These are phyloP conservation scores for Aphanomyces cochlioides DNA, from an alignment of 352 stramenopile species.

Conservation along the genomic window DNA sequence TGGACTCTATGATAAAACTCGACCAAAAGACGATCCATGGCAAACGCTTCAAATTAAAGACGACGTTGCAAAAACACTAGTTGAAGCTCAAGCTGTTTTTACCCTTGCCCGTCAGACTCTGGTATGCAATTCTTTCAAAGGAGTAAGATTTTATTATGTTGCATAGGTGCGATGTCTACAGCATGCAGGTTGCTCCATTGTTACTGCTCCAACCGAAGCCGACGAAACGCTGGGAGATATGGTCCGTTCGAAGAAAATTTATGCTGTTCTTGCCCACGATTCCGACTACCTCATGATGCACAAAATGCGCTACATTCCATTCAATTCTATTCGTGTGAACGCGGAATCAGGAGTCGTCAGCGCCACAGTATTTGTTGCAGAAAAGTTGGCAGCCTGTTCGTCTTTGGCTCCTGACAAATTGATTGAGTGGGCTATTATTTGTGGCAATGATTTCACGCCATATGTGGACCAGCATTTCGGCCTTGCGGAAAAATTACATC, in stretches of 20 bases:
- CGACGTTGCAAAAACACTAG: constrained; percentile 31
- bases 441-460: constrained; percentile 85
- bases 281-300: constrained; percentile 88
- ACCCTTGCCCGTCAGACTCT: constrained; percentile 72
- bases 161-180: constrained; percentile 21
- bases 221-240: constrained; percentile 71
- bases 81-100: constrained; percentile 50
- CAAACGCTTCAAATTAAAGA: constrained; percentile 5
- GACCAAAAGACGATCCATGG: neutral
- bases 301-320: constrained; percentile 77
- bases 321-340: constrained; percentile 33
- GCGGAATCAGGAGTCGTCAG: constrained; percentile 36
- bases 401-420: constrained; percentile 62
- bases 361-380: constrained; percentile 69
- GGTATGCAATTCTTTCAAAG: constrained; percentile 23
- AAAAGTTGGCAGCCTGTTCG: constrained; percentile 55
- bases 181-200: constrained; percentile 34
- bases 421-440: constrained; percentile 79
- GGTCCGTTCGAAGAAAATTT: constrained; percentile 49
- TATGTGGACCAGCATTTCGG: constrained; percentile 60
- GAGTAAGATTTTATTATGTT: neutral
- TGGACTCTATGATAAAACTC: constrained; percentile 34
- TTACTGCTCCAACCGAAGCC: constrained; percentile 60
- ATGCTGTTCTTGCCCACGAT: constrained; percentile 73
- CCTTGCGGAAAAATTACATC: constrained; percentile 48